Base-by-base conservation (phyloP, 176 grass and related monocot species). In the Oryza rufipogon region DNA sequence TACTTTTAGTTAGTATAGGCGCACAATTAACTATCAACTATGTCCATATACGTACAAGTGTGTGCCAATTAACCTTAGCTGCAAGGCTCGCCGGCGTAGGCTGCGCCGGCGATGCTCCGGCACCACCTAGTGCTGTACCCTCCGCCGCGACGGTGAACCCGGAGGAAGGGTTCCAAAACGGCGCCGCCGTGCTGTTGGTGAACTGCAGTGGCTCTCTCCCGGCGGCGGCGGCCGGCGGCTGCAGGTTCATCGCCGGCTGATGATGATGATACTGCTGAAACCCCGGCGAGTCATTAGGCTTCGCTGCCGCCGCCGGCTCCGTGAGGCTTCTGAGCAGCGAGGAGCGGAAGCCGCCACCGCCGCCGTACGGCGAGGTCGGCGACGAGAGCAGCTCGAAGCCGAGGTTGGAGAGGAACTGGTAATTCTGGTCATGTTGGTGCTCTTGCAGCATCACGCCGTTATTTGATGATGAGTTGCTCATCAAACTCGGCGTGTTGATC, bases 111-210 rank as follows among this genome's bases (percentile, higher is more conserved):
- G 63, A 34, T 60, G 49, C 11, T 38, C 64, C 41, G 65, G 78
- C 25, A 1, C 26, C 85, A 2, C 30, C 30, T 32, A 32, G 30
- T 1, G 30, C 2, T 32, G 30, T 1, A 1, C 30, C 30, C 0
- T 83, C 76, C 0, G 39, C 61, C 15, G 61, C 33, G 2, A 64
- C 36, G 6, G 23, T 4, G 26, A 86, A 74, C 15, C 77, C 73
- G 3, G 73, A 34, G 34, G 89, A 86, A 65, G 87, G 77, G 67
- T 70, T 94, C 94, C 89, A 90, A 83, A 91, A 97, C 17, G 83
- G 80, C 1, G 58, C 58, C 1, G 58, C 58, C n/a, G 92, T 82
- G 39, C 54, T 74, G n/a, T 83, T 94, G 11, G 63, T 72, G 79
- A 88, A 94, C 38, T 93, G 87, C 13, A 88, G 56, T 23, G 58